Evolutionary conservation across 768 basidiomycete genomes (phyloP), one percentile per base, ranked within the genome.

Genomic region (Lentinula sp.): DNA sequence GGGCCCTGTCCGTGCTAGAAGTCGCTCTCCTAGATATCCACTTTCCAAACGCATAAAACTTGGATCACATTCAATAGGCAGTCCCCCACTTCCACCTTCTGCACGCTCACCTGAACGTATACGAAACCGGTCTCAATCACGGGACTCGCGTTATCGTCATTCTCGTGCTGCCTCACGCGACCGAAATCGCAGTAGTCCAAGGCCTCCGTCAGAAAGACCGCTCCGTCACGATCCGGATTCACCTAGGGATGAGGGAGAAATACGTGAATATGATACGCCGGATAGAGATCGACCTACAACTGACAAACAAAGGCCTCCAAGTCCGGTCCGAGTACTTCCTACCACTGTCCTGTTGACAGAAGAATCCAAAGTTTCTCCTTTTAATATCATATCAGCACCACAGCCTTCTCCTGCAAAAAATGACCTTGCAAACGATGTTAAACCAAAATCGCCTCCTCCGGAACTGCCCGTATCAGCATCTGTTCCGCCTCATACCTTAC

Each of bases 21-120:
- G 53, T 54, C 53, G 53, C 8, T 54, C 53, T 39, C 56, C 56
- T 31, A 23, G 42, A 45, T 57, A 43, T 43, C 58, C 58, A 10
- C 58, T 21, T 18, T 8, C 46, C 31, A 59, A 59, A 46, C 58
- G 58, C 8, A 16, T 48, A 31, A 59, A 37, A 59, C 58, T 59
- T 35, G 58, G 58, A 2, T 34, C 45, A 11, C 48, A 59, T 31
- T 59, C 58, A 16, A 59, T 59, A 35, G 48, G 58, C 35, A 59
- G 48, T 35, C 56, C 53, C 6, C 31, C 35, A 11, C 34, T 31
- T 21, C 21, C 50, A 16, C 50, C 18, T 34, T 13, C 52, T 39
- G 32, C 56, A n/a, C 56, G 56, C n/a, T 57, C 56, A 23, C 56
- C 56, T 11, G 42, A 43, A 5, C 56, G 42, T 31, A n/a, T 18